Base-by-base conservation (phyloP, 208 protist genomes). In the Wallacemonas sp. region DNA sequence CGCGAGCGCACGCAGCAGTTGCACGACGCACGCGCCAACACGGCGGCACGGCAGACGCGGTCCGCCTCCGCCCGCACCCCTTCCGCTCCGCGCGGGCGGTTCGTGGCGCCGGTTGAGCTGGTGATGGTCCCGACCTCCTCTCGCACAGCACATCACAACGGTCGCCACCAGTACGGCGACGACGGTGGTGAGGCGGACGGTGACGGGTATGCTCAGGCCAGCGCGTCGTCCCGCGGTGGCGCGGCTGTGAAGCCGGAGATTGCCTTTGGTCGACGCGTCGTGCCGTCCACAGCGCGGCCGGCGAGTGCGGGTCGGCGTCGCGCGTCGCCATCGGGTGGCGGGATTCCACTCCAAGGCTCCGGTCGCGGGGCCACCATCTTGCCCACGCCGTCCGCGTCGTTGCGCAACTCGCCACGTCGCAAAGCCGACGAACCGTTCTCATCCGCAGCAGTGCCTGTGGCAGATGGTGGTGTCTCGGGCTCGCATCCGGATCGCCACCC, bases 251-350 rank as follows among this genome's bases (percentile, higher is more conserved):
- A 68, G 47, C 62, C 62, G 3, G 44, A 56, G 34, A 44, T 68
- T 16, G 44, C 62, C 1, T 80, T 80, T 56, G 74, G 74, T 38
- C 74, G 70, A 19, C 74, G 74, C 14, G 74, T 76, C 21, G 43
- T 69, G 21, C 69, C 69, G 2, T 64, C 74, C 29, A 54, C 54
- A 9, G 19, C 67, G 12, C 19, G 46, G 17, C 36, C 38, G 24
- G 55, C 63, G 44, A 52, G 64, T 3, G 70, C 57, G 21, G 44
- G n/a, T n/a, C n/a, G 65, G 23, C 44, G 30, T 0, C 71, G 61
- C 39, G 61, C 64, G 0, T 34, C 58, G 8, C 60, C 47, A 1
- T 61, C 58, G 6, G 65, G 57, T 0, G 23, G 30, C 26, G 68
- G 58, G 29, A 62, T 81, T 12, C 76, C 76, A 17, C 48, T 81